phyloP scores from a whole-genome alignment of 2,329 filamentous ascomycete genomes.

The Curvularia hawaiiensis region DNA sequence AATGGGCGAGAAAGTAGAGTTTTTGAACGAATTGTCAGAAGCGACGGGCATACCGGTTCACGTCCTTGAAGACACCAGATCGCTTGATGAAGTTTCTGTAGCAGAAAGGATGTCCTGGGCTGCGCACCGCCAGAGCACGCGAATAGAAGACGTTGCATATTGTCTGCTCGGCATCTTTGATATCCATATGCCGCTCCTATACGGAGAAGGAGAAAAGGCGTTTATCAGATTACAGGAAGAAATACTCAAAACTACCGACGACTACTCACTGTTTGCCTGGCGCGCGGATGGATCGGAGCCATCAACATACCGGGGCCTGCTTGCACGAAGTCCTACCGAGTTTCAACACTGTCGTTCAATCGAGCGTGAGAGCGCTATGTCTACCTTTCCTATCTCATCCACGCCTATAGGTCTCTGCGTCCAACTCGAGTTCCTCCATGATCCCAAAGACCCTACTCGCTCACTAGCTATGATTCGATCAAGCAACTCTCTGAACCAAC shows the following conservation, averaged over 20 bases:
- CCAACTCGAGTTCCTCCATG: slow-evolving; percentile 29
- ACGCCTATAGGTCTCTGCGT: slow-evolving; percentile 32
- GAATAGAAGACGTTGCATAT: slow-evolving; percentile 38
- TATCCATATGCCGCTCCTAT: slow-evolving; percentile 38
- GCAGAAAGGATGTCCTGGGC: slow-evolving; percentile 41
- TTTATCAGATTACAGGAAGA: slow-evolving; percentile 37
- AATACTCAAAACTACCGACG: slow-evolving; percentile 35
- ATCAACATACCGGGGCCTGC: slow-evolving; percentile 31
- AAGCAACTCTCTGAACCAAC: slow-evolving; percentile 28
- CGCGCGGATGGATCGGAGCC: slow-evolving; percentile 17
- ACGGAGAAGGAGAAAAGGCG: slow-evolving; percentile 37
- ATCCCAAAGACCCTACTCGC: slow-evolving; percentile 21
- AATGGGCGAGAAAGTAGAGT: slow-evolving; percentile 35
- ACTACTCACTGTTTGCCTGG: slow-evolving; percentile 39
- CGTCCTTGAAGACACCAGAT: slow-evolving; percentile 26
- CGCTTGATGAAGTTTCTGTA: slow-evolving; percentile 26
- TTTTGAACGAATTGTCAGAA: slow-evolving; percentile 28
- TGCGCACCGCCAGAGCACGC: slow-evolving; percentile 31
- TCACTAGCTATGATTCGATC: slow-evolving; percentile 29
- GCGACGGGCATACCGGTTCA: slow-evolving; percentile 34
- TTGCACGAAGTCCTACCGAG: slow-evolving; percentile 31
- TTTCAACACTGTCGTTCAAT: slow-evolving; percentile 27
- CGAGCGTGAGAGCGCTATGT: slow-evolving; percentile 28
- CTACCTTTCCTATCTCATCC: slow-evolving; percentile 24
- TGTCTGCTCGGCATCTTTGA: slow-evolving; percentile 40